These are phyloP conservation scores for Pyrenochaeta sp. DNA, from an alignment of 2,329 filamentous ascomycete species.

Conservation along the genomic window DNA sequence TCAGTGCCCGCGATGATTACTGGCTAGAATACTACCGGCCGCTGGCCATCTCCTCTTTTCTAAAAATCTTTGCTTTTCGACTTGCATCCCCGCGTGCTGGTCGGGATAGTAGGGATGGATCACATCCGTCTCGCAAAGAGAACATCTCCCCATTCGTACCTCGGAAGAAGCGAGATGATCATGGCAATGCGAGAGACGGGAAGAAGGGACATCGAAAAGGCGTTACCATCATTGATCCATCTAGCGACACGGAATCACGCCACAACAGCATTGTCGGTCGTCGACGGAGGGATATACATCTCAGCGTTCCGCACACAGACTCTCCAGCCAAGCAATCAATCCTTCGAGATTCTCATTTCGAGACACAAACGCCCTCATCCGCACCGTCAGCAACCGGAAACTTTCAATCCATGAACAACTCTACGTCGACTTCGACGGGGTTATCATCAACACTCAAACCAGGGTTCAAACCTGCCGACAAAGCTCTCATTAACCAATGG, in stretches of 20 bases:
- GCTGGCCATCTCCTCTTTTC: conserved; percentile 83
- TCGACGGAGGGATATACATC: conserved; percentile 30
- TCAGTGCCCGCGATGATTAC: conserved; percentile 84
- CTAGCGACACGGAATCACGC: conserved; percentile 47
- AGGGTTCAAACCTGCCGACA: conserved; percentile 68
- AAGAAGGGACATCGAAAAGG: conserved; percentile 72
- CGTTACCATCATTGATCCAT: conserved; percentile 73
- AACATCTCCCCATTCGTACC: conserved; percentile 90
- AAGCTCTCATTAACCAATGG: conserved; percentile 84
- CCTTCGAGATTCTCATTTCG: conserved; percentile 51
- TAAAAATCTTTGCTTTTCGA: conserved; percentile 90
- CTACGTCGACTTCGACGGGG: conserved; percentile 37
- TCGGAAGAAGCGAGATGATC: conserved; percentile 57
- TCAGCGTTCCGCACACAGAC: conserved; percentile 43
- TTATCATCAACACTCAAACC: conserved; percentile 34
- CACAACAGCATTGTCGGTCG: conserved; percentile 27
- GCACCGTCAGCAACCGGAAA: conserved; percentile 22
- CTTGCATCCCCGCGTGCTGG: conserved; percentile 85
- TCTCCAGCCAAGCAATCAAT: conserved; percentile 52
- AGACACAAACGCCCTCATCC: conserved; percentile 35
- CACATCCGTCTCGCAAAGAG: conserved; percentile 75
- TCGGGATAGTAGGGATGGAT: conserved; percentile 77
- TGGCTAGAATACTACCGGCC: conserved; percentile 98
- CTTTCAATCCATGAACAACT: conserved; percentile 39
- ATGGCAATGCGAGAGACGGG: conserved; percentile 67